Percentiles rank a stretch among this genome's conserved stretches.
Conservation (phyloP, 1,284 basidiomycete species). For the Cryptococcus deneoformans region DNA sequence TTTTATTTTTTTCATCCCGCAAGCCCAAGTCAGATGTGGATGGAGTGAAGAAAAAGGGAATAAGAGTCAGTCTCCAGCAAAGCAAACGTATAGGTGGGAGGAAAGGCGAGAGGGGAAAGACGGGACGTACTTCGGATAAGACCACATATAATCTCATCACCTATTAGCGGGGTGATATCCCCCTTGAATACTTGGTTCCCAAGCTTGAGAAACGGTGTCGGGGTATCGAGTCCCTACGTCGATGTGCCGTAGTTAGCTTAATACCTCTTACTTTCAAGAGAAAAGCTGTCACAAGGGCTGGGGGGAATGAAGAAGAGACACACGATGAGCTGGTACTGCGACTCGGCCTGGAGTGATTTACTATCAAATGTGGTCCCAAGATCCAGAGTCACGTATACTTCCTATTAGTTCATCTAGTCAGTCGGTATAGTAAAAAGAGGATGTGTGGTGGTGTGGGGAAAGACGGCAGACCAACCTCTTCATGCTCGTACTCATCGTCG, state of each 20-base stretch:
- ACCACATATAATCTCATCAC: slow-evolving; percentile 43
- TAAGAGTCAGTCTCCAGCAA: background rate
- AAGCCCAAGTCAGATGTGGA: too few relatives aligned
- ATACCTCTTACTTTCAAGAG: background rate
- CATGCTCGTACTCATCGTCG: slow-evolving; percentile 34
- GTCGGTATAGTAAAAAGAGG: background rate
- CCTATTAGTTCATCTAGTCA: slow-evolving; percentile 15
- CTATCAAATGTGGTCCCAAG: slow-evolving; percentile 35
- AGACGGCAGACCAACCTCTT: slow-evolving; percentile 28
- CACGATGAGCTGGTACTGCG: slow-evolving; percentile 43
- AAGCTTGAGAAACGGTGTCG: slow-evolving; percentile 45
- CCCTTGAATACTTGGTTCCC: slow-evolving; percentile 46
- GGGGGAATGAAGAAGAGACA: slow-evolving; percentile 5
- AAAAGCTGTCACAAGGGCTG: background rate
- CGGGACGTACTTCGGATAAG: slow-evolving; percentile 33
- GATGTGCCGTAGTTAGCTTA: background rate
- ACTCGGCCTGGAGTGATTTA: slow-evolving; percentile 31
- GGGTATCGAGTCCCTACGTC: slow-evolving; percentile 44
- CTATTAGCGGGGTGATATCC: slow-evolving; percentile 37
- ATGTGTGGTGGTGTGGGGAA: background rate
- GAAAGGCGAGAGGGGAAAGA: background rate
- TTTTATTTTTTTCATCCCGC: too few relatives aligned
- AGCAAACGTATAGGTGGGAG: background rate
- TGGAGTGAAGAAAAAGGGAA: too few relatives aligned
- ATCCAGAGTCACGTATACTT: slow-evolving; percentile 41